Base-by-base conservation (phyloP, 805 yeast genomes). In the Hagleromyces aurorensis region DNA sequence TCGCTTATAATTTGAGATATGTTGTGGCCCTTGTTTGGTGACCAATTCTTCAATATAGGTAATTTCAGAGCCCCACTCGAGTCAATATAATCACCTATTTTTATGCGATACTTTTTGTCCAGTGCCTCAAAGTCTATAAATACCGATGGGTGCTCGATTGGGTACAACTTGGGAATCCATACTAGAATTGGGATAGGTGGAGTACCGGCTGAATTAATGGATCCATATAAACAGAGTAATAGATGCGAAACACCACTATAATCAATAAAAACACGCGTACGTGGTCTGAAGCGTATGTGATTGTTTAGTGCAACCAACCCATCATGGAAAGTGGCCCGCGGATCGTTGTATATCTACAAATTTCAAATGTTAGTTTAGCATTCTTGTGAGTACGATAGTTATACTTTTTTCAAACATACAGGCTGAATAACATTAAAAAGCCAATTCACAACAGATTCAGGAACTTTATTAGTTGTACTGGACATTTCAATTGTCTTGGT, bases 121-220 rank as follows among this genome's bases (percentile, higher is more conserved):
- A 74, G 66, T 2, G 78, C 75, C 19, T 44, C 54, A 7, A 51
- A 23, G 13, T 68, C 64, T 7, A 86, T 70, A 46, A 64, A 80
- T 1, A 74, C 67, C n/a, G 73, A 43, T 0, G 96, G 96, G 1
- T 78, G 66, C 3, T 58, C 62, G n/a, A 46, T 42, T 0, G 96
- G 95, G 41, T 81, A 86, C 14, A 64, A 61, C 16, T 67, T 65
- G 0, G 94, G 94, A 4, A 87, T 46, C 94, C 94, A 85, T 4
- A 86, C 52, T 31, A 74, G 75, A 8, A 85, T 45, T 0, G 86
- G 87, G 11, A 71, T 56, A n/a, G 59, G 55, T 38, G 65, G 60
- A 0, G 27, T 24, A 15, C 22, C n/a, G 3, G 19, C 6, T 7
- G 14, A 4, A 7, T 45, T 43, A 0, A 44, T 33, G 0, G 66